Evolutionary conservation across 306 rosid species (phyloP).

Genomic region (Cajanus cajan): DNA sequence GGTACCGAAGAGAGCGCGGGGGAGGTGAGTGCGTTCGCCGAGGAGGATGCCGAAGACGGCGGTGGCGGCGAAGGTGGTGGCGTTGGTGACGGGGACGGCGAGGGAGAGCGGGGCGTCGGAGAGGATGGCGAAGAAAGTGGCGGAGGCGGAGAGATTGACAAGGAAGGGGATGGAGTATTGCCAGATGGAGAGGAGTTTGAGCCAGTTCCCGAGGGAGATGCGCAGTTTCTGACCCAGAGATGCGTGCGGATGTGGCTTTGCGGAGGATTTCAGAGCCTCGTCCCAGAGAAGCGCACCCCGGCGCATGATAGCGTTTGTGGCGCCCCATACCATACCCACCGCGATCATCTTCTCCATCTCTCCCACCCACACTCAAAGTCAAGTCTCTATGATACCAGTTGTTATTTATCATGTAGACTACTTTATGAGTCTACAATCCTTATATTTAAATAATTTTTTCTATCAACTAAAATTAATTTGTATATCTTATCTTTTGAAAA

Average conservation of each 20-base stretch:
- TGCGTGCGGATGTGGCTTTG: constrained; percentile 25
- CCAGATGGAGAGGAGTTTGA: constrained; percentile 78
- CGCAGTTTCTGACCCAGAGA: constrained; percentile 24
- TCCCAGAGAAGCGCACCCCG: constrained; percentile 87
- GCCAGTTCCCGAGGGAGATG: constrained; percentile 56
- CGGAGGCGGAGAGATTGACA: constrained; percentile 85
- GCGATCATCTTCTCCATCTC: constrained; percentile 82
- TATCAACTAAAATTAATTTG: too few species aligned
- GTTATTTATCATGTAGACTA: too few species aligned
- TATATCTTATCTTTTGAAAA: too few species aligned
- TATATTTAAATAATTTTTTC: too few species aligned
- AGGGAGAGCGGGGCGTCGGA: constrained; percentile 77
- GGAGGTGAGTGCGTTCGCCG: constrained; percentile 63
- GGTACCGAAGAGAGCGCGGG: constrained; percentile 67
- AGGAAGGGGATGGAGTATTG: constrained; percentile 76
- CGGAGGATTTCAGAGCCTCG: constrained; percentile 57
- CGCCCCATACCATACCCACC: constrained; percentile 87
- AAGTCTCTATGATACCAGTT: too few species aligned
- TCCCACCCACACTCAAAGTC: background rate
- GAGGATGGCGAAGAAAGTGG: constrained; percentile 80
- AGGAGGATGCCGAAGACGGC: constrained; percentile 68
- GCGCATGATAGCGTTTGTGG: constrained; percentile 91
- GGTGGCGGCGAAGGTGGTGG: constrained; percentile 89
- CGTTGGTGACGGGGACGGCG: constrained; percentile 92
- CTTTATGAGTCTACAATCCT: too few species aligned